phyloP scores from a whole-genome alignment of 208 protist genomes.

The Novymonas esmeraldas region DNA sequence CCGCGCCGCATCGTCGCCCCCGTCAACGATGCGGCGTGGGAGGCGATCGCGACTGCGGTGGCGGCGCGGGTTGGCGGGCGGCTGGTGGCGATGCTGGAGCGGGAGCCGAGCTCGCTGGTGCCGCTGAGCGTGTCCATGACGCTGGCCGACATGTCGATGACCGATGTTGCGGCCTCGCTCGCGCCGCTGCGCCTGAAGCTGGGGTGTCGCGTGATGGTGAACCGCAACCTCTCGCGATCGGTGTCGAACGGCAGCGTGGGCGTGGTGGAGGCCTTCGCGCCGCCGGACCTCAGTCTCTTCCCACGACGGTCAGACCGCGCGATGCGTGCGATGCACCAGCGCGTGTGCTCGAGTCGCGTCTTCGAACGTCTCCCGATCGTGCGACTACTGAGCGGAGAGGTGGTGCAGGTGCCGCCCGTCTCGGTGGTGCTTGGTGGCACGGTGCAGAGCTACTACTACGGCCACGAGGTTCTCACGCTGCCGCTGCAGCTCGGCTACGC shows the following conservation, averaged over 20 bases:
- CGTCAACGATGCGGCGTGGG: constrained; percentile 38
- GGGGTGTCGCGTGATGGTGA: constrained; percentile 90
- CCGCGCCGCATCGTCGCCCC: constrained; percentile 7
- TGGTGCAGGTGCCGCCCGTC: constrained; percentile 82
- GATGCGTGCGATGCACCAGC: constrained; percentile 24
- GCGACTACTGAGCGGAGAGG: constrained; percentile 71
- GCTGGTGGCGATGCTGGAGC: constrained; percentile 45
- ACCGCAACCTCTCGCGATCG: constrained; percentile 84
- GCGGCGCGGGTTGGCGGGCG: constrained; percentile 45
- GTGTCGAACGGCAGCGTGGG: constrained; percentile 91
- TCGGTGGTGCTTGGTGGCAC: constrained; percentile 66
- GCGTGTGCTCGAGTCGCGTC: constrained; percentile 27
- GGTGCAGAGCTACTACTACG: constrained; percentile 81
- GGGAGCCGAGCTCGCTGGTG: constrained; percentile 54
- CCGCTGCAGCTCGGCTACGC: constrained; percentile 89
- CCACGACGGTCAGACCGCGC: constrained; percentile 45
- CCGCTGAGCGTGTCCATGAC: constrained; percentile 71
- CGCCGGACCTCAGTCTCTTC: constrained; percentile 68
- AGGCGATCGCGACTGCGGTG: constrained; percentile 36
- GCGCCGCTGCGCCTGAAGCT: constrained; percentile 82
- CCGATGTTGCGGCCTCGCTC: constrained; percentile 54
- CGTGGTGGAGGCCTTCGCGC: constrained; percentile 83
- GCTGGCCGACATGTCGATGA: constrained; percentile 60
- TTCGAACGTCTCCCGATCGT: constrained; percentile 83
- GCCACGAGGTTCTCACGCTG: constrained; percentile 73